Base-by-base conservation (phyloP, 139 green algal genomes). In the Volvox reticuliferus region DNA sequence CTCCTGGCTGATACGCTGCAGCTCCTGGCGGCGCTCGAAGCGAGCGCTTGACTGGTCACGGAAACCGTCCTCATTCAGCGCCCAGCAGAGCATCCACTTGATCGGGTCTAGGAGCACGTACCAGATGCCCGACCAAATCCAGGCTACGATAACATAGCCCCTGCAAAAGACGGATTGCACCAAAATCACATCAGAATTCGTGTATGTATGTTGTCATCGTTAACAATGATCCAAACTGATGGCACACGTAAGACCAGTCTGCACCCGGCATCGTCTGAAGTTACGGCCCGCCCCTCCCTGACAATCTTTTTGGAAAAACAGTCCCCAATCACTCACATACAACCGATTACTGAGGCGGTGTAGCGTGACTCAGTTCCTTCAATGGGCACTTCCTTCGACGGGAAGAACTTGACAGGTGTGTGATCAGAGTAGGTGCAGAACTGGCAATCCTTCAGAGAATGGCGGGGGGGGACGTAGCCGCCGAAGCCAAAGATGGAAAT, bases 71-170 rank as follows among this genome's bases (percentile, higher is more conserved):
- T 97, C 96, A 75, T 98, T 97, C 35, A 97, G 84, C 2, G 93
- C 63, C 91, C 94, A 98, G 80, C 92, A 93, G 87, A 98, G 92
- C 2, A 84, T 62, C 95, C 95, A 98, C 93, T 98, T 97, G 91
- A 97, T 94, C 75, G 92, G 93, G 92, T 97, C 96, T 89, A 98
- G 93, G 62, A 89, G 92, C 55, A 97, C 62, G 94, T 97, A 96
- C 95, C 95, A 98, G 88, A 98, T 96, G 69, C 91, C 81, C 20
- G 94, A 94, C 96, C 96, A 98, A 73, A 98, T 95, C 96, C 96
- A 98, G 35, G 96, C 96, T 0, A 94, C 96, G 21, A 98, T 88
- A 26, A 96, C 95, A 44, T 97, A 98, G 83, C 94, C 91, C 36
- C 93, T 96, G 94, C 82, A 85, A 55, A 55, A 55, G 5, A 55